Evolutionary conservation across 371 early-diverging fungal species (phyloP).

Genomic region (Haplosporangium sp.): DNA sequence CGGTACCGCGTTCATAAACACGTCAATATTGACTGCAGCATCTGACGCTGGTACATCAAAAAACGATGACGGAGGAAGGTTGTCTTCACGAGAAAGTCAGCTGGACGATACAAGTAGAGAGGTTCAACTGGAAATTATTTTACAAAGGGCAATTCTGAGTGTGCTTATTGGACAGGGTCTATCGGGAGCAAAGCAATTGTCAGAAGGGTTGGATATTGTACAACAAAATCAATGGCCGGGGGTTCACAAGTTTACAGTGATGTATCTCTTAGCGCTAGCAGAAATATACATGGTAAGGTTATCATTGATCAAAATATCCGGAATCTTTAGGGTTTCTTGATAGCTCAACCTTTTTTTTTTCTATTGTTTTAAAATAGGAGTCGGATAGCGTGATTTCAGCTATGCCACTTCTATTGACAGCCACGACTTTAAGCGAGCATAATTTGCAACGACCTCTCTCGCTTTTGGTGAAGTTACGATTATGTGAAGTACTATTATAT

Average conservation of each 20-base stretch:
- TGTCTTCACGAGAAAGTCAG: constrained; percentile 8
- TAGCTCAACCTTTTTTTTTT: not conserved
- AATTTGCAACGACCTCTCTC: constrained; percentile 35
- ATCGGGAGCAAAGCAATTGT: constrained; percentile 33
- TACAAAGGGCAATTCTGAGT: constrained; percentile 30
- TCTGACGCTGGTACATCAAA: not conserved
- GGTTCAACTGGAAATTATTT: constrained; percentile 32
- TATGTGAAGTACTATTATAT: constrained; percentile 33
- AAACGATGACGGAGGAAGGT: not conserved
- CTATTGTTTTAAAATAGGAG: constrained; percentile 13
- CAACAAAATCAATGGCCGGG: constrained; percentile 42
- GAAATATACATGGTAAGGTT: constrained; percentile 37
- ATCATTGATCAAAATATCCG: too few species aligned
- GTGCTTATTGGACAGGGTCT: constrained; percentile 19
- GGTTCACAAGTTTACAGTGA: constrained; percentile 25
- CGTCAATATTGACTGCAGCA: constrained; percentile 3
- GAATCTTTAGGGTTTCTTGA: too few species aligned
- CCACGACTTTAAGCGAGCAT: constrained; percentile 33
- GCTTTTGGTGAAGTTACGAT: constrained; percentile 31
- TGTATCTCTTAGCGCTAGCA: constrained; percentile 39
- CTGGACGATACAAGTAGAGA: constrained; percentile 34
- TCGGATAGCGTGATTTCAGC: constrained; percentile 34
- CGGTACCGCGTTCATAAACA: constrained; percentile 22
- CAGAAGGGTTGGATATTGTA: constrained; percentile 27
- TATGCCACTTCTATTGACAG: constrained; percentile 31